Conservation (phyloP, 345 rosid species). For the Gossypium longicalyx region DNA sequence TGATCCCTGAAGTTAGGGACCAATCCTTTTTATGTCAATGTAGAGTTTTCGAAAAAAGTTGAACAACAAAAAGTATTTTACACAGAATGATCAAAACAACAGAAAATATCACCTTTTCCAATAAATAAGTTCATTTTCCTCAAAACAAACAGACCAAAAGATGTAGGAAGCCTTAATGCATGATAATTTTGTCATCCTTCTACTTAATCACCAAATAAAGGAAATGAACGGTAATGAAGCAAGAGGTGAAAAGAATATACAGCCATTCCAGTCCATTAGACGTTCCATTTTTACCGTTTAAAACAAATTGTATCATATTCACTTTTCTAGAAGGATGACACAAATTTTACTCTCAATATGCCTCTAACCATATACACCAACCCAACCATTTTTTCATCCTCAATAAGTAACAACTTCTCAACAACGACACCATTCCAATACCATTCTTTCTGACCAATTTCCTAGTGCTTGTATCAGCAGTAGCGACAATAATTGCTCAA, state of each 20-base stretch:
- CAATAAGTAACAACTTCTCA: background rate
- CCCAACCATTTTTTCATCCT: background rate
- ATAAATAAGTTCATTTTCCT: background rate
- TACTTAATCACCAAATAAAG: background rate
- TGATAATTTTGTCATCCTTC: background rate
- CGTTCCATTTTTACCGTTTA: background rate
- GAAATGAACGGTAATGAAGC: background rate
- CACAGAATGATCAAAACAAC: background rate
- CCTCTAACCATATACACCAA: background rate
- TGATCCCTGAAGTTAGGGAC: background rate
- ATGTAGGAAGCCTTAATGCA: background rate
- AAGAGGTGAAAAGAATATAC: background rate
- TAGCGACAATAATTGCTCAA: background rate
- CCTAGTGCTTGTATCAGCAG: background rate
- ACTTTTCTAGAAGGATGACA: background rate
- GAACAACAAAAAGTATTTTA: background rate
- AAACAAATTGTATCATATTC: background rate
- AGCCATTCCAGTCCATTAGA: background rate
- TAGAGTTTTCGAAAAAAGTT: background rate
- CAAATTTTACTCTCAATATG: background rate
- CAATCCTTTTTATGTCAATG: background rate
- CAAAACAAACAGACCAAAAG: background rate
- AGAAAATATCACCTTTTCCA: background rate
- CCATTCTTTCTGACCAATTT: background rate
- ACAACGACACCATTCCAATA: background rate